Evolutionary conservation across 306 rosid species (phyloP).

Genomic region (Quercus parvula): DNA sequence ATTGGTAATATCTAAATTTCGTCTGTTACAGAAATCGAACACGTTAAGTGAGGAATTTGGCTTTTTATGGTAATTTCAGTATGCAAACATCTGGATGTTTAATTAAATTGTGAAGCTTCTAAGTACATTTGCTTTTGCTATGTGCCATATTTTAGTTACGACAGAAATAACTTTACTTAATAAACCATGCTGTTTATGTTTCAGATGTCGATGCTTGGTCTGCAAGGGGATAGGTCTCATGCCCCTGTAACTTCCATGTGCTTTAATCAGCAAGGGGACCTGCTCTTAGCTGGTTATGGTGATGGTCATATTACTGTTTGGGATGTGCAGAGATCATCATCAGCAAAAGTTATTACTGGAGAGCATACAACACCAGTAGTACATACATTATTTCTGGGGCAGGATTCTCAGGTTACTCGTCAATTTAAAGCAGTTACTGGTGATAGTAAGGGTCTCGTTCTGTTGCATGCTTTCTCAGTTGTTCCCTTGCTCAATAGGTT

Average conservation of each 20-base stretch:
- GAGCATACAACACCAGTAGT: conserved; percentile 91
- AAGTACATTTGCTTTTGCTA: not conserved
- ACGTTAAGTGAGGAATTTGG: not conserved
- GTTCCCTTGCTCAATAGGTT: conserved; percentile 75
- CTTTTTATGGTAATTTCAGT: not conserved
- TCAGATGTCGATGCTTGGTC: conserved; percentile 78
- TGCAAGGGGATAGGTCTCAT: conserved; percentile 74
- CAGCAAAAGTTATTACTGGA: conserved; percentile 75
- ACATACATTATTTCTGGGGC: conserved; percentile 80
- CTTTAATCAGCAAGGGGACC: conserved; percentile 93
- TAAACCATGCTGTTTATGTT: conserved; percentile 22
- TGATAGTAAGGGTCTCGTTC: conserved; percentile 91
- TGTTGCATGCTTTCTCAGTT: conserved; percentile 73
- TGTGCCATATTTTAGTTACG: not conserved
- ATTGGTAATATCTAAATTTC: not conserved
- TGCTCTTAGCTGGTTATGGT: conserved; percentile 91
- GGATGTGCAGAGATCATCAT: conserved; percentile 78
- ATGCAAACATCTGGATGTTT: not conserved
- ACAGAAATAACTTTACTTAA: conserved; percentile 17
- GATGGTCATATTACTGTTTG: conserved; percentile 89
- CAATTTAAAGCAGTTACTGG: conserved; percentile 94
- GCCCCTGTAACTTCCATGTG: conserved; percentile 87
- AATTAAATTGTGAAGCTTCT: not conserved
- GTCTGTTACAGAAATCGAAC: not conserved
- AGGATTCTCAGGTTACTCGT: conserved; percentile 89